Percentiles rank a stretch among this genome's conserved stretches.
Conservation (phyloP, 768 basidiomycete species). For the Gyrodon lividus region DNA sequence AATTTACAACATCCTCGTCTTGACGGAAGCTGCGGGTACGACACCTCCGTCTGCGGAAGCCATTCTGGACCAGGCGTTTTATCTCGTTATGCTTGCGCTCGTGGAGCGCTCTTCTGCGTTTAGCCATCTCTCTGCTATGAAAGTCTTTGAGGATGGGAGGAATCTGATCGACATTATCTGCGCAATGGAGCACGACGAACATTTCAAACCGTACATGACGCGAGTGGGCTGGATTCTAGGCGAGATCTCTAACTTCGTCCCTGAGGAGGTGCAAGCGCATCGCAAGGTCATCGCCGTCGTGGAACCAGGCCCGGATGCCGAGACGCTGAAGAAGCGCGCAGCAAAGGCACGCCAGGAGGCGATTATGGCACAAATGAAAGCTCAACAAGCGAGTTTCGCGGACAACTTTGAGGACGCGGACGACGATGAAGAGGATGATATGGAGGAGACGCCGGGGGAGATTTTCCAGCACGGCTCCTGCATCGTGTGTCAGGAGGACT, state of each 20-base stretch:
- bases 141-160: constrained; percentile 56
- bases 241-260: constrained; percentile 53
- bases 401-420: constrained; percentile 76
- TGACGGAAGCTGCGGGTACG: constrained; percentile 57
- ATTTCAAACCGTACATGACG: constrained; percentile 68
- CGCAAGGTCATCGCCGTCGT: constrained; percentile 43
- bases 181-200: constrained; percentile 72
- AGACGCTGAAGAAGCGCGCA: constrained; percentile 75
- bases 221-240: constrained; percentile 77
- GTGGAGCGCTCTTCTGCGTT: constrained; percentile 69
- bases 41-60: constrained; percentile 82
- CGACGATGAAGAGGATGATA: constrained; percentile 58
- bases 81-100: constrained; percentile 82
- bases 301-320: constrained; percentile 45
- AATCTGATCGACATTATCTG: constrained; percentile 73
- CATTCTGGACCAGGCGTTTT: constrained; percentile 84
- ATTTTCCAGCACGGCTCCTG: constrained; percentile 80
- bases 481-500: constrained; percentile 96
- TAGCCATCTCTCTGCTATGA: constrained; percentile 52
- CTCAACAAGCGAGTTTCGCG: constrained; percentile 85
- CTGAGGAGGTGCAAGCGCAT: constrained; percentile 52
- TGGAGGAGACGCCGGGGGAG: constrained; percentile 44
- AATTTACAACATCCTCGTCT: constrained; percentile 67
- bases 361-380: constrained; percentile 95
- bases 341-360: constrained; percentile 90